These are phyloP conservation scores for Tuber calosporum DNA, from an alignment of 495 filamentous ascomycete species.

Conservation along the genomic window DNA sequence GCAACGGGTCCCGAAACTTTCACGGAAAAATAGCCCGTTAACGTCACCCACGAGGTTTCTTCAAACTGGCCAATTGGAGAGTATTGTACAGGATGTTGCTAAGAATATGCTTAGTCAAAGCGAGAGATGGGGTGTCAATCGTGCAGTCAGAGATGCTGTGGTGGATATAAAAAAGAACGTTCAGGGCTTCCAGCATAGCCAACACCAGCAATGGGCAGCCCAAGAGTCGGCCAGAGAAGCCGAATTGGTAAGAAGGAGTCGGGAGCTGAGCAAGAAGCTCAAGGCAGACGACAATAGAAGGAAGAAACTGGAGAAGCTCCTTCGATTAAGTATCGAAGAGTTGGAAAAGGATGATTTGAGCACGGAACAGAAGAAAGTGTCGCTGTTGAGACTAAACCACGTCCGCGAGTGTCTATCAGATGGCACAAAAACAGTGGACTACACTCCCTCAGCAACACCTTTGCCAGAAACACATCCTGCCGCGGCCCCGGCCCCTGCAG, in stretches of 20 bases:
- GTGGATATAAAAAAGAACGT: constrained; percentile 72
- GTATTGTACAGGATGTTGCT: constrained; percentile 76
- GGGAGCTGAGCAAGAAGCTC: constrained; percentile 43
- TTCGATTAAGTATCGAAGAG: constrained; percentile 63
- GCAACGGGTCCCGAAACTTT: background rate
- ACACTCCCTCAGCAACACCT: background rate
- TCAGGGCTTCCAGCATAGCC: constrained; percentile 50
- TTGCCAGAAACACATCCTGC: background rate
- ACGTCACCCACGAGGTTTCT: constrained; percentile 55
- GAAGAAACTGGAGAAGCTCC: constrained; percentile 60
- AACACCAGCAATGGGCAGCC: constrained; percentile 29
- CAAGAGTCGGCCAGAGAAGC: constrained; percentile 32
- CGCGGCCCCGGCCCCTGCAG: constrained; percentile 1
- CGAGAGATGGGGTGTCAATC: constrained; percentile 81
- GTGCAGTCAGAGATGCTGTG: constrained; percentile 82
- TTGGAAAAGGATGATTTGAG: constrained; percentile 44
- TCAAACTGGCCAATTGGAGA: constrained; percentile 55
- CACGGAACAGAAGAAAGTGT: constrained; percentile 9
- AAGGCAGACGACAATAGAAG: constrained; percentile 61
- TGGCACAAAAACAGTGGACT: constrained; percentile 17
- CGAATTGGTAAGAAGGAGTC: constrained; percentile 31
- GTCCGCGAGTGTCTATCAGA: constrained; percentile 36
- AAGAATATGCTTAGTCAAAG: constrained; percentile 72
- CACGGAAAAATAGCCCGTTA: constrained; percentile 47
- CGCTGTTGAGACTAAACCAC: constrained; percentile 20